Conservation (phyloP, 2,329 filamentous ascomycete genomes). For the Pezicula rhizophila region DNA sequence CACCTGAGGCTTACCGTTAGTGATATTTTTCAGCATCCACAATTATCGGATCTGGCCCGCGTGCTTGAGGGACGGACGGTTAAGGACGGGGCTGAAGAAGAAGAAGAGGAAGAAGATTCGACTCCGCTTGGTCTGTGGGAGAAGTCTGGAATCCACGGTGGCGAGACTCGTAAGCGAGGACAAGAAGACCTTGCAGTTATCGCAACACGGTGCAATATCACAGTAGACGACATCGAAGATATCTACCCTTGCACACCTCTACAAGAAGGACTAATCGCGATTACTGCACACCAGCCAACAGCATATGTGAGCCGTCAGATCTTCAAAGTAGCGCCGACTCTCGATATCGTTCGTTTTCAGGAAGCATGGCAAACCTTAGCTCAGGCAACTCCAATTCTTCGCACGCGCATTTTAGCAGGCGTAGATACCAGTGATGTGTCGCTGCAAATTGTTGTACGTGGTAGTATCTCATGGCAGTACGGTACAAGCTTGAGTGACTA, state of each 20-base stretch:
- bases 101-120: slow-evolving; percentile 1
- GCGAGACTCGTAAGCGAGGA: background rate
- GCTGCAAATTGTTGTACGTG: background rate
- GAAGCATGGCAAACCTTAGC: slow-evolving; percentile 20
- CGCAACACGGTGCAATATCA: slow-evolving; percentile 24
- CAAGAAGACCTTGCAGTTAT: background rate
- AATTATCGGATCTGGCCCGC: background rate
- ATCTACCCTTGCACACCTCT: slow-evolving; percentile 6
- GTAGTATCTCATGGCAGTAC: slow-evolving; percentile 1
- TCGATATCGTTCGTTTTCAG: slow-evolving; percentile 14
- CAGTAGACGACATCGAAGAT: slow-evolving; percentile 18
- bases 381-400: slow-evolving; percentile 22
- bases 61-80: background rate
- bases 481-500: background rate
- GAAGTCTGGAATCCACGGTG: background rate
- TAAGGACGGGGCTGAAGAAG: background rate
- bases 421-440: background rate
- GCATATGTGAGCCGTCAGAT: slow-evolving; percentile 26
- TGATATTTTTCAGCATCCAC: slow-evolving; percentile 31
- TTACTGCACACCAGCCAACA: slow-evolving; percentile 24
- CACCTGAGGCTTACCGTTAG: slow-evolving; percentile 31
- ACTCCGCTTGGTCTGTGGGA: background rate
- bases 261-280: slow-evolving; percentile 24
- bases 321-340: slow-evolving; percentile 7
- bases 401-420: slow-evolving; percentile 20